A percentile compares a stretch with the other conserved stretches of the same genome.
Evolutionary conservation across 1,284 basidiomycete genomes (phyloP).

Genomic region (Malassezia brasiliensis): DNA sequence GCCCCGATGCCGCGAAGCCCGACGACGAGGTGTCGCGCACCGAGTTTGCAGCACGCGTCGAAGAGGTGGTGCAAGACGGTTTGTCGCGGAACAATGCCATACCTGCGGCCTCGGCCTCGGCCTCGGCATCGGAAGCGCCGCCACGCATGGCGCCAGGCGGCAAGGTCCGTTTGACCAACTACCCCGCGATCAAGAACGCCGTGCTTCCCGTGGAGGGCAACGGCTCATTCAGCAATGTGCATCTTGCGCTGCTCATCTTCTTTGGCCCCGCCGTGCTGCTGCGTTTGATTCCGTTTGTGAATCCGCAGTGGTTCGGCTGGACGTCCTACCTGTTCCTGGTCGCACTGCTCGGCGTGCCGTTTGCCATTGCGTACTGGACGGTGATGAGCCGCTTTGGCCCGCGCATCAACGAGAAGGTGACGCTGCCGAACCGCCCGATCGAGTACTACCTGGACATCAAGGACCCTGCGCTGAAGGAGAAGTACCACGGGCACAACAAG

Average conservation of each 20-base stretch:
- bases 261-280: constrained; percentile 40
- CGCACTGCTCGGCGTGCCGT: constrained; percentile 64
- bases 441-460: constrained; percentile 85
- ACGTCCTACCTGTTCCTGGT: constrained; percentile 53
- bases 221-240: constrained; percentile 51
- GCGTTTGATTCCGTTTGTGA: constrained; percentile 44
- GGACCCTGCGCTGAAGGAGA: constrained; percentile 66
- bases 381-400: constrained; percentile 71
- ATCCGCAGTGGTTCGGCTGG: constrained; percentile 44
- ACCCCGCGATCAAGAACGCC: constrained; percentile 41
- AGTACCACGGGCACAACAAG: constrained; percentile 69
- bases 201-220: constrained; percentile 47
- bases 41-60: background rate
- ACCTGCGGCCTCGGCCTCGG: background rate
- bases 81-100: background rate
- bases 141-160: constrained; percentile 37
- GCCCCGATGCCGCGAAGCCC: background rate
- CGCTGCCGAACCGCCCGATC: constrained; percentile 63
- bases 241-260: constrained; percentile 60
- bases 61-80: background rate
- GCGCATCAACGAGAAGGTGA: constrained; percentile 75
- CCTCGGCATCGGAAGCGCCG: background rate
- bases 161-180: constrained; percentile 45
- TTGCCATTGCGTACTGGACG: constrained; percentile 80
- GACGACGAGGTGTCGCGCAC: background rate